Percentiles rank a stretch among this genome's conserved stretches.
Evolutionary conservation across 352 stramenopile species (phyloP).

Genomic region (Phytophthora foliorum): DNA sequence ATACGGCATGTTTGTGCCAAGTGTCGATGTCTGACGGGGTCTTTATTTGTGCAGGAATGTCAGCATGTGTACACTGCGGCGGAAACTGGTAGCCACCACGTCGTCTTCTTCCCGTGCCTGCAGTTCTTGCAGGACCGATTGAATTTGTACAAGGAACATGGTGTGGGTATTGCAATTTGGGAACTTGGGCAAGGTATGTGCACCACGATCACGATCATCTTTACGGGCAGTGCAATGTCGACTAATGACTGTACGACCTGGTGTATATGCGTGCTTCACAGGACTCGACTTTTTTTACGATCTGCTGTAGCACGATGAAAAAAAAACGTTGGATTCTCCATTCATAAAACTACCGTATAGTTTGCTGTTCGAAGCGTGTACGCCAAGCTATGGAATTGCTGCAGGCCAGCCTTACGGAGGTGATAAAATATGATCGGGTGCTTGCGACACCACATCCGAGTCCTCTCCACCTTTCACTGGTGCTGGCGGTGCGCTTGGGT

Average conservation of each 20-base stretch:
- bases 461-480: conserved; percentile 4
- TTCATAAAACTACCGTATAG: conserved; percentile 18
- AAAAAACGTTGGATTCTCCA: conserved; percentile 5
- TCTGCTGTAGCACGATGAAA: conserved; percentile 46
- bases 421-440: neutral
- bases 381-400: conserved; percentile 5
- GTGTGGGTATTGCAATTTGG: conserved; percentile 76
- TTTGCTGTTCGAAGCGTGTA: conserved; percentile 12
- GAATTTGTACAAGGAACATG: conserved; percentile 53
- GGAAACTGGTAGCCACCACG: conserved; percentile 42
- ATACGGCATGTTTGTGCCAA: neutral
- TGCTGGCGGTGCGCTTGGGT: conserved; percentile 1
- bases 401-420: conserved; percentile 9
- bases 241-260: neutral
- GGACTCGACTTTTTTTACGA: conserved; percentile 87
- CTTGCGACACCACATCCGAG: neutral
- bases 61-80: conserved; percentile 55
- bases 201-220: neutral
- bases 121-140: conserved; percentile 82
- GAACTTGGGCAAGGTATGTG: conserved; percentile 82
- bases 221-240: neutral
- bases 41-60: conserved; percentile 61
- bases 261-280: conserved; percentile 27
- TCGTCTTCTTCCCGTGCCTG: conserved; percentile 85
- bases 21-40: conserved; percentile 3